Conservation (phyloP, 2,329 filamentous ascomycete species). For the Pleomassaria siparia region DNA sequence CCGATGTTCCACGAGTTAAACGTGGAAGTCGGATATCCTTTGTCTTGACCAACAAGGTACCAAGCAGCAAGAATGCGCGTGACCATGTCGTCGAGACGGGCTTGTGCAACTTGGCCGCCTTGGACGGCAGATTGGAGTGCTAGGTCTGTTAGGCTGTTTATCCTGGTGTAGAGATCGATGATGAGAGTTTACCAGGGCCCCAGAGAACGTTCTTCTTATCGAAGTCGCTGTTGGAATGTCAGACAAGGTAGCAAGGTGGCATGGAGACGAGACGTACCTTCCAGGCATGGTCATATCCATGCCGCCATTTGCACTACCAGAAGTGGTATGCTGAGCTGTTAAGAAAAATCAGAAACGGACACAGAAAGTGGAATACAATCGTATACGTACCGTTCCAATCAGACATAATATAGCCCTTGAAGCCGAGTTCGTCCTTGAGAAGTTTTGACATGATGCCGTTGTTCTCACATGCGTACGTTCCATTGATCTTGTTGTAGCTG, state of each 20-base stretch:
- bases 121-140: slow-evolving; percentile 55
- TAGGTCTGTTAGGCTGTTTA: slow-evolving; percentile 9
- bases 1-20: slow-evolving; percentile 52
- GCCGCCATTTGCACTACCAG: slow-evolving; percentile 48
- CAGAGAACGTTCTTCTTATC: slow-evolving; percentile 52
- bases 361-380: slow-evolving; percentile 15
- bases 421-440: slow-evolving; percentile 55
- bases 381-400: slow-evolving; percentile 43
- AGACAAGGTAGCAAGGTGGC: slow-evolving; percentile 8
- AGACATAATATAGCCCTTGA: slow-evolving; percentile 49
- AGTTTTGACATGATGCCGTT: slow-evolving; percentile 52
- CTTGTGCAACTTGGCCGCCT: slow-evolving; percentile 47
- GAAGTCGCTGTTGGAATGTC: slow-evolving; percentile 23
- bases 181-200: slow-evolving; percentile 45
- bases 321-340: slow-evolving; percentile 49
- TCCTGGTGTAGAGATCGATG: background rate
- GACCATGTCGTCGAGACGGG: slow-evolving; percentile 47
- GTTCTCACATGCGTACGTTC: slow-evolving; percentile 55
- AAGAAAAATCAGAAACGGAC: no score
- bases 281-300: slow-evolving; percentile 63
- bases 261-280: slow-evolving; percentile 14
- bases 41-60: slow-evolving; percentile 53
- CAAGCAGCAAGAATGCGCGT: slow-evolving; percentile 50
- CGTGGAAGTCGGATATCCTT: slow-evolving; percentile 45
- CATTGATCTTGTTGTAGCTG: slow-evolving; percentile 47